Conservation (phyloP, 1,284 basidiomycete genomes). For the Boletellus deceptivus region DNA sequence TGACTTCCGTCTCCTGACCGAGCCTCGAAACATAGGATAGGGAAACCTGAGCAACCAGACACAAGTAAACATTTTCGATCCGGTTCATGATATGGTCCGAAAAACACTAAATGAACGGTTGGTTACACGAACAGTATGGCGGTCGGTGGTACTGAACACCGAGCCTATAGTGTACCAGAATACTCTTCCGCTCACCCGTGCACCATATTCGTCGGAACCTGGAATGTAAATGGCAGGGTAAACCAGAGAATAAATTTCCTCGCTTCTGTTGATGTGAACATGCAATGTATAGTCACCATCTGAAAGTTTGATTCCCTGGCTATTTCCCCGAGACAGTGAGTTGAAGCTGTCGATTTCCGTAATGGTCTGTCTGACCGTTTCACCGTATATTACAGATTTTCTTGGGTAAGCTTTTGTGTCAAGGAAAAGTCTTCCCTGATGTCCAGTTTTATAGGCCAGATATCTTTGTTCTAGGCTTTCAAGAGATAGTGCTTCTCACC, state of each 20-base stretch:
- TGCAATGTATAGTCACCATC: constrained; percentile 55
- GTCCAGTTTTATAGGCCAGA: constrained; percentile 61
- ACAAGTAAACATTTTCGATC: constrained; percentile 91
- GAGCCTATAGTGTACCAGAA: constrained; percentile 62
- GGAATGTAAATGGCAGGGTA: constrained; percentile 93
- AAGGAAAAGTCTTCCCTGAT: constrained; percentile 4
- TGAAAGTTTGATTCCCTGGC: constrained; percentile 86
- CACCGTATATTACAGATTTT: constrained; percentile 38
- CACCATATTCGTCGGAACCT: constrained; percentile 85
- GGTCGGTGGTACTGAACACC: neutral
- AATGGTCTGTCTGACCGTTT: constrained; percentile 12
- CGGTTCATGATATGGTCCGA: constrained; percentile 86
- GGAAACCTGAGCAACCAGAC: constrained; percentile 89
- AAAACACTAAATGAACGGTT: constrained; percentile 67
- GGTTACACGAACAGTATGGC: constrained; percentile 8
- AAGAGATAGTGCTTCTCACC: constrained; percentile 96
- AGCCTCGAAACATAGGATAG: constrained; percentile 39
- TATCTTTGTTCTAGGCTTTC: constrained; percentile 90
- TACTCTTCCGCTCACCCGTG: constrained; percentile 81
- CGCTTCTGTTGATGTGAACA: constrained; percentile 14
- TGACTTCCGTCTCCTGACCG: neutral
- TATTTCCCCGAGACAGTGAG: constrained; percentile 80
- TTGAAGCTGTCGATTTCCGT: constrained; percentile 5
- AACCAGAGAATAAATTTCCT: constrained; percentile 20
- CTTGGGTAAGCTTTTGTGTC: constrained; percentile 50